Percentiles rank a stretch among this genome's conserved stretches.
Evolutionary conservation across 805 yeast species (phyloP).

Genomic region (Kodamaea neixiangensis): DNA sequence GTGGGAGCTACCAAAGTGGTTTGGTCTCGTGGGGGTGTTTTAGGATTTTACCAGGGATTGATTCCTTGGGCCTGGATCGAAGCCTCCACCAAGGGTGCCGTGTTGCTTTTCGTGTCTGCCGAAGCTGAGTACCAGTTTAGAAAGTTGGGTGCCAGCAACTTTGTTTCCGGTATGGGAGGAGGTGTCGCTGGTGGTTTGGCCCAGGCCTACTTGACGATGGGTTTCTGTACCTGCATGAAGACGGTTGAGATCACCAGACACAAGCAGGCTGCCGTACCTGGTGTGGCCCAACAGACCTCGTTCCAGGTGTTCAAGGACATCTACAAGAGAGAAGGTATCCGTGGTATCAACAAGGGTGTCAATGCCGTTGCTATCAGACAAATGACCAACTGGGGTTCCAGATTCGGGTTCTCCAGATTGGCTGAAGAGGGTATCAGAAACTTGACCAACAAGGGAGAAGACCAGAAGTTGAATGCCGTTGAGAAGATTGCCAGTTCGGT

Average conservation of each 20-base stretch:
- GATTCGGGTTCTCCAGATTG: slow-evolving; percentile 89
- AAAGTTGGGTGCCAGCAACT: slow-evolving; percentile 60
- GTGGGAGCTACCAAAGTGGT: slow-evolving; percentile 69
- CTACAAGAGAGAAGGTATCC: slow-evolving; percentile 80
- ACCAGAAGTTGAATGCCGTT: slow-evolving; percentile 63
- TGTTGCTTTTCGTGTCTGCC: slow-evolving; percentile 84
- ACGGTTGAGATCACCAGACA: slow-evolving; percentile 95
- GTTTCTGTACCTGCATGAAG: slow-evolving; percentile 98
- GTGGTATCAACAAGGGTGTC: slow-evolving; percentile 96
- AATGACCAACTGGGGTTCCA: slow-evolving; percentile 98
- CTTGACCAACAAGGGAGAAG: slow-evolving; percentile 55
- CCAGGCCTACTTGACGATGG: slow-evolving; percentile 95
- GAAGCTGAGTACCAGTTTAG: slow-evolving; percentile 84
- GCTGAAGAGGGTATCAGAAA: slow-evolving; percentile 84
- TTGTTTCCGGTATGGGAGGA: slow-evolving; percentile 89
- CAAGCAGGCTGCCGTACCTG: slow-evolving; percentile 67
- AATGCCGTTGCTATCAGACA: slow-evolving; percentile 99
- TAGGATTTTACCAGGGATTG: slow-evolving; percentile 95
- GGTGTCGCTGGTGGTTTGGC: slow-evolving; percentile 96
- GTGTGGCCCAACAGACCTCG: slow-evolving; percentile 66
- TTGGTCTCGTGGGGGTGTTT: slow-evolving; percentile 90
- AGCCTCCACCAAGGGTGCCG: slow-evolving; percentile 99
- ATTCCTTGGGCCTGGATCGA: slow-evolving; percentile 99
- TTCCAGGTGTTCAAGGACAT: slow-evolving; percentile 87
- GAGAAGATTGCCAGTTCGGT: slow-evolving; percentile 87